phyloP scores from a whole-genome alignment of 1,139 yeast genomes.

The Cylindricascospora bacillispora region DNA sequence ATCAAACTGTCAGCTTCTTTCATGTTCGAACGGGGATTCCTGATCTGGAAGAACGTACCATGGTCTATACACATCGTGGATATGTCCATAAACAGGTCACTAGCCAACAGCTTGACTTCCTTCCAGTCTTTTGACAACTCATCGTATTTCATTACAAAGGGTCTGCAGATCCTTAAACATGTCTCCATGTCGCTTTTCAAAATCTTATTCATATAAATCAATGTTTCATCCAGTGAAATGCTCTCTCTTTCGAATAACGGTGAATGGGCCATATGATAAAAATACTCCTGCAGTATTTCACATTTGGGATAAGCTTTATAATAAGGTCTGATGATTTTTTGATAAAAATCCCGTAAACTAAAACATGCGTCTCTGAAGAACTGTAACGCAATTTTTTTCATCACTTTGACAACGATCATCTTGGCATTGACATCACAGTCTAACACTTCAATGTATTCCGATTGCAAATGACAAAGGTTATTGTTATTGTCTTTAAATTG shows the following conservation, averaged over 20 bases:
- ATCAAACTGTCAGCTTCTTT: neutral
- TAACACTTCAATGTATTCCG: too few species aligned
- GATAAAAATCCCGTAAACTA: too few species aligned
- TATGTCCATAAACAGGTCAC: too few species aligned
- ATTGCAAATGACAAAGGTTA: neutral
- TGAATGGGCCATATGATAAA: conserved; percentile 8
- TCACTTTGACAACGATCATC: neutral
- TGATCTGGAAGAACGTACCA: too few species aligned
- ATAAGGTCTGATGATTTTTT: too few species aligned
- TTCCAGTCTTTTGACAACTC: too few species aligned
- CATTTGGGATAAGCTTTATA: too few species aligned
- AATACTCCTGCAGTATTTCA: too few species aligned
- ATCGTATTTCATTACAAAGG: neutral
- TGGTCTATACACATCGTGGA: too few species aligned
- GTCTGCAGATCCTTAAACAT: conserved; percentile 1
- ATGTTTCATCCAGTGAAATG: conserved; percentile 12
- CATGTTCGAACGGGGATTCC: too few species aligned
- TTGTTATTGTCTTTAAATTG: neutral
- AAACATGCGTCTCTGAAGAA: neutral
- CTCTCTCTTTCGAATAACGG: conserved; percentile 8
- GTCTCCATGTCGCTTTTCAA: conserved; percentile 3
- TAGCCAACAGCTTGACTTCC: too few species aligned
- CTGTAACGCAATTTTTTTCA: neutral
- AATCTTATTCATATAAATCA: conserved; percentile 6
- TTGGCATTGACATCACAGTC: too few species aligned